A percentile compares a stretch with the other conserved stretches of the same genome.
Conservation (phyloP, 73 alveolate species). For the Paraurostyla sp. region DNA sequence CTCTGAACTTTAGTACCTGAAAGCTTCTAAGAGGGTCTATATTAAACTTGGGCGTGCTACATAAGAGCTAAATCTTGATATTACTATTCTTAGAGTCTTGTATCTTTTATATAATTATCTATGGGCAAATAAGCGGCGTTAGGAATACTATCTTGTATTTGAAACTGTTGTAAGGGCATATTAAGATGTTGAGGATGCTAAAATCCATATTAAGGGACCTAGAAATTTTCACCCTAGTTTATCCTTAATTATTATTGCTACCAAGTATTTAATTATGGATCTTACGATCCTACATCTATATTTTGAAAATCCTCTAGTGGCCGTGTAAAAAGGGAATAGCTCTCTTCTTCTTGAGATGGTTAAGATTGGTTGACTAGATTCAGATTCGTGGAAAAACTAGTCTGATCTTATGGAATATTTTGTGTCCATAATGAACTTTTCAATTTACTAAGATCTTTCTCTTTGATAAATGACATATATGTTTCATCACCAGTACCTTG, state of each 20-base stretch:
- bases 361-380: neutral
- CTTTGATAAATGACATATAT: neutral
- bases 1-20: neutral
- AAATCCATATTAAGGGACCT: neutral
- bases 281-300: neutral
- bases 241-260: neutral
- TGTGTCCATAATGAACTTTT: neutral
- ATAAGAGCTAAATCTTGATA: neutral
- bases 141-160: neutral
- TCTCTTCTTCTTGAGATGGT: neutral
- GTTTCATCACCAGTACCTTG: neutral
- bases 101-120: neutral
- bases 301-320: constrained; percentile 11
- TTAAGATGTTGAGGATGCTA: neutral
- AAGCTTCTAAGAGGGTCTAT: neutral
- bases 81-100: neutral
- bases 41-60: neutral
- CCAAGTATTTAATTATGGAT: neutral
- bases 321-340: neutral
- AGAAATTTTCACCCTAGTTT: neutral
- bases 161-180: neutral
- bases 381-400: neutral
- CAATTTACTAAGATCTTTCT: neutral
- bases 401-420: neutral
- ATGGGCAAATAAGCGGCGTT: neutral